Evolutionary conservation across 371 early-diverging fungal genomes (phyloP).

Genomic region (Mortierella sp.): DNA sequence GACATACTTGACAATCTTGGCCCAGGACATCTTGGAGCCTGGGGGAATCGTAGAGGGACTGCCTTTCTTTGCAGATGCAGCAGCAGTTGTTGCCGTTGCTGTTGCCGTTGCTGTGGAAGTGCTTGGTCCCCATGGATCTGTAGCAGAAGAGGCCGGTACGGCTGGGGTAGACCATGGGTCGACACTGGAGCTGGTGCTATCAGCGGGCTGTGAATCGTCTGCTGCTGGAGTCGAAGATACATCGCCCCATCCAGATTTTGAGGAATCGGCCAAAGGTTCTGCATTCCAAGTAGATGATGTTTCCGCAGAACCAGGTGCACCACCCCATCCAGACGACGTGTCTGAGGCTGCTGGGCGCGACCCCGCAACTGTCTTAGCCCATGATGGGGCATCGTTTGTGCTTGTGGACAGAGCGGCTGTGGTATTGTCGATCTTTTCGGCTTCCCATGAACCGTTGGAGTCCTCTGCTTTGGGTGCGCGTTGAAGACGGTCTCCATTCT

Average conservation of each 20-base stretch:
- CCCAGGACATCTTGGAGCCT: slow-evolving; percentile 76
- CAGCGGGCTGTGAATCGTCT: slow-evolving; percentile 14
- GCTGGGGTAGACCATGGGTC: slow-evolving; percentile 11
- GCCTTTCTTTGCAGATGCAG: slow-evolving; percentile 40
- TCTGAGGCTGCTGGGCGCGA: no score
- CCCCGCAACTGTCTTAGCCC: slow-evolving; percentile 32
- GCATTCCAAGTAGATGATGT: background rate
- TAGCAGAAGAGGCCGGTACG: slow-evolving; percentile 24
- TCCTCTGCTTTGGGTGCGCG: slow-evolving; percentile 29
- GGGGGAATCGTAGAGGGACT: slow-evolving; percentile 52
- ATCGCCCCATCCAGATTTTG: background rate
- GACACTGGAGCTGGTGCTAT: background rate
- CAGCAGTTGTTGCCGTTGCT: slow-evolving; percentile 11
- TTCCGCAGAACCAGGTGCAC: background rate
- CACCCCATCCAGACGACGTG: no score
- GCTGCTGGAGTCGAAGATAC: slow-evolving; percentile 22
- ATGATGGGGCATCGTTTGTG: slow-evolving; percentile 25
- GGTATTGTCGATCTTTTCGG: slow-evolving; percentile 17
- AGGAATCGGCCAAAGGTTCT: background rate
- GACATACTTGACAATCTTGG: slow-evolving; percentile 80
- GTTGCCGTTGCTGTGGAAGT: slow-evolving; percentile 28
- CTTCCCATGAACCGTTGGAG: slow-evolving; percentile 7
- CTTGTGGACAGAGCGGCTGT: background rate
- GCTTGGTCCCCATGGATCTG: slow-evolving; percentile 47
- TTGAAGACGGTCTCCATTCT: slow-evolving; percentile 29